phyloP scores from a whole-genome alignment of 306 rosid species.

The Fragaria nilgerrensis region DNA sequence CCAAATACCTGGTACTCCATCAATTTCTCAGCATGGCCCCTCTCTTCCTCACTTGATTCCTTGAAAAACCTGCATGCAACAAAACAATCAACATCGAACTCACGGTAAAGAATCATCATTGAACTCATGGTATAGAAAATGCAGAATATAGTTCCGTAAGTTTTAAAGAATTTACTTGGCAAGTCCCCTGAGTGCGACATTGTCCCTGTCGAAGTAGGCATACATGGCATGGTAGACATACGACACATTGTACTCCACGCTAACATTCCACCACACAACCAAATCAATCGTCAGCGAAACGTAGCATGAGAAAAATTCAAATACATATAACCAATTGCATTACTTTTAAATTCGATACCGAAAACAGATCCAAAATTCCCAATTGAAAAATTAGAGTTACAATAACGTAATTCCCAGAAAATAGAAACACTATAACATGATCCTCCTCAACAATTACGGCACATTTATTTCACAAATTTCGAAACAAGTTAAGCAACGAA shows the following conservation, averaged over 20 bases:
- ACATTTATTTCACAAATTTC: background rate
- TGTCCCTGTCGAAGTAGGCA: conserved; percentile 96
- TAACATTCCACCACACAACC: conserved; percentile 29
- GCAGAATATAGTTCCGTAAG: background rate
- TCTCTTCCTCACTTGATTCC: conserved; percentile 93
- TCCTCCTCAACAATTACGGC: background rate
- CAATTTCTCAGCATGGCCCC: conserved; percentile 87
- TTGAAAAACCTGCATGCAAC: conserved; percentile 59
- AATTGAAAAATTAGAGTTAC: too few species aligned
- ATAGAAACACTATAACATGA: background rate
- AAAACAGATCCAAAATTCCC: too few species aligned
- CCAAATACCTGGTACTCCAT: conserved; percentile 83
- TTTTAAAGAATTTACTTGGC: conserved; percentile 49
- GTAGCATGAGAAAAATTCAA: too few species aligned
- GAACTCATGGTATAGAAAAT: background rate
- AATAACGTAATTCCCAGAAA: background rate
- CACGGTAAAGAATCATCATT: background rate
- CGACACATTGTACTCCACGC: conserved; percentile 97
- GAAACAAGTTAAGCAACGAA: background rate
- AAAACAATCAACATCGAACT: background rate
- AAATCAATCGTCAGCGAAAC: background rate
- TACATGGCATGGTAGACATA: conserved; percentile 87
- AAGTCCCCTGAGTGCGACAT: conserved; percentile 87
- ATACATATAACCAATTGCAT: background rate
- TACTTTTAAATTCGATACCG: background rate